phyloP scores from a whole-genome alignment of 257 asterid genomes.

The Agastache rugosa region DNA sequence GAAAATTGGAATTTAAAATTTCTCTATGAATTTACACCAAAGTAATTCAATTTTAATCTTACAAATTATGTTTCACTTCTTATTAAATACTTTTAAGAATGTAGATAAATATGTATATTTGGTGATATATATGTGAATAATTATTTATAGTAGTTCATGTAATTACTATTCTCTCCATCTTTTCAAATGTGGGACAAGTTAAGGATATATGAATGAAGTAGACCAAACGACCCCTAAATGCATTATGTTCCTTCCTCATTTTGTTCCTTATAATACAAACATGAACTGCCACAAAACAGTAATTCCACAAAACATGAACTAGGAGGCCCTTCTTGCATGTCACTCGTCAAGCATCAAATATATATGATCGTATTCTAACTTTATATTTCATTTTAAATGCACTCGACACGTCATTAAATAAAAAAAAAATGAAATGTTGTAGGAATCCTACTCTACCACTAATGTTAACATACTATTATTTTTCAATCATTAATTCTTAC shows the following conservation, averaged over 20 bases:
- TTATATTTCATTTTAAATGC: neutral
- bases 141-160: too few species aligned
- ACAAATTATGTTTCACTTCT: neutral
- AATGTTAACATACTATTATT: slow-evolving; percentile 12
- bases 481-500: slow-evolving; percentile 2
- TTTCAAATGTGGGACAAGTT: neutral
- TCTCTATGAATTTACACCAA: too few species aligned
- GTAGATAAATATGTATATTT: too few species aligned
- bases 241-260: neutral
- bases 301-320: slow-evolving; percentile 3
- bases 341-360: neutral
- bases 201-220: slow-evolving; percentile 28
- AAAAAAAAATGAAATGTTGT: neutral
- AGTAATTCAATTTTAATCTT: too few species aligned
- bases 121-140: too few species aligned
- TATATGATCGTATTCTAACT: neutral
- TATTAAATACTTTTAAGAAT: too few species aligned
- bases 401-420: neutral
- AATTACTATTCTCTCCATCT: neutral
- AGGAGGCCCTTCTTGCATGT: neutral
- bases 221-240: slow-evolving; percentile 18
- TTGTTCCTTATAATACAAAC: slow-evolving; percentile 29
- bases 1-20: too few species aligned
- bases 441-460: neutral
- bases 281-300: slow-evolving; percentile 17